These are phyloP conservation scores for Sabuloglossum arenarium DNA, from an alignment of 495 filamentous ascomycete genomes.

Conservation along the genomic window DNA sequence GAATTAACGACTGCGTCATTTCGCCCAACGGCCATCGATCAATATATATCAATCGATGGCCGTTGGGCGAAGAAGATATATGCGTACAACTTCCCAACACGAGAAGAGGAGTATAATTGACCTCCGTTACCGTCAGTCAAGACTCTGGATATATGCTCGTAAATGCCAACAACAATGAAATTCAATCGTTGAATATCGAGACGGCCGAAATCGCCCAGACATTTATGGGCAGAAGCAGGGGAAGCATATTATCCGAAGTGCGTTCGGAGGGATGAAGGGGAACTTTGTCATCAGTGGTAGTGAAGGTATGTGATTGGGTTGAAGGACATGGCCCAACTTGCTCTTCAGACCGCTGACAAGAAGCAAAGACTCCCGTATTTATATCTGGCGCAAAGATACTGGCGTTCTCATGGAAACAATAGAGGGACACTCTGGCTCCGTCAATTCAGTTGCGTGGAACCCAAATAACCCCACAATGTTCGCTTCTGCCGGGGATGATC, in stretches of 20 bases:
- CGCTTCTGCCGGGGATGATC: slow-evolving; percentile 80
- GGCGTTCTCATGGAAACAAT: slow-evolving; percentile 54
- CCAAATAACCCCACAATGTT: slow-evolving; percentile 66
- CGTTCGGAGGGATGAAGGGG: slow-evolving; percentile 75
- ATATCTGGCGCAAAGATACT: slow-evolving; percentile 78
- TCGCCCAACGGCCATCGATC: slow-evolving; percentile 60
- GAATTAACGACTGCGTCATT: slow-evolving; percentile 68
- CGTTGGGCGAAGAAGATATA: slow-evolving; percentile 47
- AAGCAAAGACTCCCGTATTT: slow-evolving; percentile 46
- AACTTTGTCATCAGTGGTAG: slow-evolving; percentile 81
- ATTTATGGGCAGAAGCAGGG: slow-evolving; percentile 51
- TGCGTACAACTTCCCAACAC: slow-evolving; percentile 60
- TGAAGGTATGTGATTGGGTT: slow-evolving; percentile 39
- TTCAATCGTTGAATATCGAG: slow-evolving; percentile 56
- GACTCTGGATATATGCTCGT: slow-evolving; percentile 68
- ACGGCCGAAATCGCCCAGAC: slow-evolving; percentile 47
- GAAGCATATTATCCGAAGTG: slow-evolving; percentile 57
- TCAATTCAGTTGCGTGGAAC: slow-evolving; percentile 89
- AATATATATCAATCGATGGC: slow-evolving; percentile 57
- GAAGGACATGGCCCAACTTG: too few species aligned
- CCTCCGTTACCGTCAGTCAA: slow-evolving; percentile 57
- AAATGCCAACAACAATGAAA: slow-evolving; percentile 52
- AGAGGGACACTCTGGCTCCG: slow-evolving; percentile 56
- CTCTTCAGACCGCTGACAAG: neutral
- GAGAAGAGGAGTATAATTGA: slow-evolving; percentile 58